Percentiles rank a stretch among this genome's conserved stretches.
These are phyloP conservation scores for Epichloe glyceriae DNA, from an alignment of 2,329 filamentous ascomycete species.

Conservation along the genomic window DNA sequence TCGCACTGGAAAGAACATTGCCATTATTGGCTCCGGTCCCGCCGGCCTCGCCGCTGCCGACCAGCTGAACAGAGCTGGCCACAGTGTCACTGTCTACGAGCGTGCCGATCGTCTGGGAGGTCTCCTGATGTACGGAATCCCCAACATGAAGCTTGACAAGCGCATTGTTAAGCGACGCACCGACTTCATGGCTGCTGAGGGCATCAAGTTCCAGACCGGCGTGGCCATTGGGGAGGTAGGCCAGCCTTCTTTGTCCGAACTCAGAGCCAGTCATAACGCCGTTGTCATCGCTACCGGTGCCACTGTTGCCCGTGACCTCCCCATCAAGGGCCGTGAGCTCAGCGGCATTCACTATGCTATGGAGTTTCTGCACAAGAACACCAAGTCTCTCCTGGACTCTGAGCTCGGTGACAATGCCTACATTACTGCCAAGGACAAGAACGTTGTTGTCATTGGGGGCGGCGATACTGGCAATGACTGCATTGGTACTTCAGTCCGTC, in stretches of 20 bases:
- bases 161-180: slow-evolving; percentile 90
- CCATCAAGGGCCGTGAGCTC: slow-evolving; percentile 77
- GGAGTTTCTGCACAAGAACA: slow-evolving; percentile 96
- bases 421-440: slow-evolving; percentile 89
- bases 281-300: slow-evolving; percentile 87
- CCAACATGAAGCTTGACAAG: slow-evolving; percentile 99
- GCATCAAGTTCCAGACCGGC: slow-evolving; percentile 68
- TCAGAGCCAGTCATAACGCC: slow-evolving; percentile 64
- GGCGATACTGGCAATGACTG: slow-evolving; percentile 98
- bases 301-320: slow-evolving; percentile 83
- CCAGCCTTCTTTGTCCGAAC: slow-evolving; percentile 47
- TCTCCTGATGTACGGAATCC: slow-evolving; percentile 95
- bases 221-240: slow-evolving; percentile 66
- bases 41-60: slow-evolving; percentile 83
- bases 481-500: slow-evolving; percentile 90
- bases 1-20: slow-evolving; percentile 78
- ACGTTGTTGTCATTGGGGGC: slow-evolving; percentile 93
- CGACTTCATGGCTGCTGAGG: slow-evolving; percentile 87
- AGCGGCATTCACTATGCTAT: slow-evolving; percentile 92
- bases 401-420: slow-evolving; percentile 72
- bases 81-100: slow-evolving; percentile 83
- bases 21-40: slow-evolving; percentile 83
- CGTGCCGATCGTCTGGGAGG: slow-evolving; percentile 82
- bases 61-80: slow-evolving; percentile 86
- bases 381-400: slow-evolving; percentile 91